Evolutionary conservation across 495 filamentous ascomycete genomes (phyloP).

Genomic region (Aspergillus sparsus): DNA sequence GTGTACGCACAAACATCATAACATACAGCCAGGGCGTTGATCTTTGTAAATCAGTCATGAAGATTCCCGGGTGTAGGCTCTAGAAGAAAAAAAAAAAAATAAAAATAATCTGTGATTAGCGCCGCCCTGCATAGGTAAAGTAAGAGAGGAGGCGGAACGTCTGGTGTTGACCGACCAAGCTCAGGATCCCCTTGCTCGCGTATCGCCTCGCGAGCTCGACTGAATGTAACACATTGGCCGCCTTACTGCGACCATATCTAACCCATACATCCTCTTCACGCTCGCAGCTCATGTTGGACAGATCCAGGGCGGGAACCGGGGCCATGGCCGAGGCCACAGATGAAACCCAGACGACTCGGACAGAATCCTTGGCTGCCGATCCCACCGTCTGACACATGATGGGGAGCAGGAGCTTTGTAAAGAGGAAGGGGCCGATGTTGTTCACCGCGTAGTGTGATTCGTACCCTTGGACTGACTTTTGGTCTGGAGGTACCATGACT

Average conservation of each 20-base stretch:
- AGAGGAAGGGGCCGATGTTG: slow-evolving; percentile 10
- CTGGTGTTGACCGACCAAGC: no score
- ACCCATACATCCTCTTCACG: neutral
- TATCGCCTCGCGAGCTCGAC: neutral
- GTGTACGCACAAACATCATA: no score
- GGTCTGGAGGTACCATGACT: slow-evolving; percentile 46
- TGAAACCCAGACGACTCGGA: slow-evolving; percentile 4
- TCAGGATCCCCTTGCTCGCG: neutral
- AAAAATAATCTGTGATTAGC: no score
- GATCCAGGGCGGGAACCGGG: neutral
- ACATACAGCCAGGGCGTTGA: neutral
- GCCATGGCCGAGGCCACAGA: neutral
- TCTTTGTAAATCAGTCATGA: neutral
- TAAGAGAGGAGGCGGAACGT: neutral
- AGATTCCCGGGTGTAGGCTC: neutral
- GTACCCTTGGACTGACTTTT: slow-evolving; percentile 5
- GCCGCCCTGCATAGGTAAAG: no score
- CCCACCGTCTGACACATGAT: neutral
- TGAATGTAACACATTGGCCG: slow-evolving; percentile 10
- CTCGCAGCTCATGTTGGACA: neutral
- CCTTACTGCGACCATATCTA: slow-evolving; percentile 12
- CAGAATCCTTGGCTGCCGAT: neutral
- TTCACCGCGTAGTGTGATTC: no score
- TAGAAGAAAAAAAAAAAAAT: neutral
- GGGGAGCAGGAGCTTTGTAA: slow-evolving; percentile 10